Evolutionary conservation across 192 early-diverging fungal species (phyloP).

Genomic region (Entomortierella lignicola): DNA sequence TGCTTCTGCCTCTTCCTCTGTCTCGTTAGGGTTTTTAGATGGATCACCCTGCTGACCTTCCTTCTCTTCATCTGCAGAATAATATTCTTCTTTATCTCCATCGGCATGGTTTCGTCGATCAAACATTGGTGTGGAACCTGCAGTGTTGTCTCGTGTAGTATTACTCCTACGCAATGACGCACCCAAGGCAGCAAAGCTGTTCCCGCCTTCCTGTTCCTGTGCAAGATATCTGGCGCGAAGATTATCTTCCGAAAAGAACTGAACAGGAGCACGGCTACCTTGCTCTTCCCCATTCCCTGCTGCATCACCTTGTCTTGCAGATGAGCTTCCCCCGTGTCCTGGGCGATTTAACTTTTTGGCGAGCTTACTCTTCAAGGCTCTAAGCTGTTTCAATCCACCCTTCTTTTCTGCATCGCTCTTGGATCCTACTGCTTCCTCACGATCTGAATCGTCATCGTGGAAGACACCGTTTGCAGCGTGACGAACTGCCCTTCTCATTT

Average conservation of each 20-base stretch:
- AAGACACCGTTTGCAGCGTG: slow-evolving; percentile 46
- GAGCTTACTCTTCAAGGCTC: slow-evolving; percentile 48
- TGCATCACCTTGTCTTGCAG: slow-evolving; percentile 1
- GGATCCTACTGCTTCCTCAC: slow-evolving; percentile 38
- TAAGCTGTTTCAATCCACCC: slow-evolving; percentile 51
- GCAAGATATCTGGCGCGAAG: slow-evolving; percentile 40
- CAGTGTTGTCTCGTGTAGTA: slow-evolving; percentile 32
- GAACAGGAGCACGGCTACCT: slow-evolving; percentile 36
- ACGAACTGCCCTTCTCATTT: slow-evolving; percentile 43
- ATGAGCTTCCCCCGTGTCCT: slow-evolving; percentile 27
- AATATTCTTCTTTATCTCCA: slow-evolving; percentile 43
- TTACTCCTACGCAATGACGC: slow-evolving; percentile 48
- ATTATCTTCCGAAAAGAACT: slow-evolving; percentile 55
- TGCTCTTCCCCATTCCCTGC: slow-evolving; percentile 10
- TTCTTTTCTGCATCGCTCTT: slow-evolving; percentile 56
- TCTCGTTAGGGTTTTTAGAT: not conserved
- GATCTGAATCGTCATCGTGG: slow-evolving; percentile 48
- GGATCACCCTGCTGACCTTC: not conserved
- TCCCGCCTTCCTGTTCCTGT: slow-evolving; percentile 37
- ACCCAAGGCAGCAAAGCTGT: slow-evolving; percentile 40
- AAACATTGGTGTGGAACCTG: not conserved
- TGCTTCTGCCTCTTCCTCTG: slow-evolving; percentile 15
- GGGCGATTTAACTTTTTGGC: slow-evolving; percentile 50
- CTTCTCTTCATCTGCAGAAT: slow-evolving; percentile 20
- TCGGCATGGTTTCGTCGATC: slow-evolving; percentile 9